These are phyloP conservation scores for Vigna reflexopilosa DNA, from an alignment of 306 rosid genomes.

Conservation along the genomic window DNA sequence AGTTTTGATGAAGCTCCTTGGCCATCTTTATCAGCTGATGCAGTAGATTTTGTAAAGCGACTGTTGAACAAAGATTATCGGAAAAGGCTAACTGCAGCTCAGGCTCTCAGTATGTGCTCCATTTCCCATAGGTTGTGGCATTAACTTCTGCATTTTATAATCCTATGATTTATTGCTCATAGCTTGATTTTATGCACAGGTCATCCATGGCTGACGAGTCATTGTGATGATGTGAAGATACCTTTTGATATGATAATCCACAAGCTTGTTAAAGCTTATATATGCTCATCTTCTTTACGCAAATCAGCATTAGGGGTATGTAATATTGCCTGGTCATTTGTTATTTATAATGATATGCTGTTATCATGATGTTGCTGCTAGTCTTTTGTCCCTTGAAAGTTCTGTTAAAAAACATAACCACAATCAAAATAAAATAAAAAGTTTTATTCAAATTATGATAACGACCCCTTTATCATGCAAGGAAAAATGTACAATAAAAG, in stretches of 20 bases:
- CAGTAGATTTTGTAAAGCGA: conserved; percentile 76
- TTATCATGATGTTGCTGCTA: background rate
- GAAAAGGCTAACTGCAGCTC: conserved; percentile 80
- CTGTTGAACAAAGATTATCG: conserved; percentile 78
- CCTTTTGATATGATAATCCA: conserved; percentile 77
- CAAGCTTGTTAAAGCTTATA: conserved; percentile 71
- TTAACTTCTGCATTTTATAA: conserved; percentile 1
- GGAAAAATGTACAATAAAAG: background rate
- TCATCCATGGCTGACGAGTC: conserved; percentile 80
- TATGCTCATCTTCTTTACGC: conserved; percentile 73
- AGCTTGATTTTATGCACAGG: conserved; percentile 51
- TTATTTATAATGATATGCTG: background rate
- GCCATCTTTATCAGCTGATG: conserved; percentile 82
- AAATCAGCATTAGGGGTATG: conserved; percentile 84
- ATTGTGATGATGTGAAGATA: conserved; percentile 54
- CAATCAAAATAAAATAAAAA: background rate
- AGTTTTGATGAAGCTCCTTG: conserved; percentile 89
- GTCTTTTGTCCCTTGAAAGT: background rate
- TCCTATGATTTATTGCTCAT: conserved; percentile 27
- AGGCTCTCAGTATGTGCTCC: conserved; percentile 65
- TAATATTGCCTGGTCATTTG: conserved; percentile 2
- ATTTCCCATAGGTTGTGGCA: conserved; percentile 32
- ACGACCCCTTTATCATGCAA: background rate
- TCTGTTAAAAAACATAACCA: background rate
- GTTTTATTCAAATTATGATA: background rate